phyloP scores from a whole-genome alignment of 148 eudicot species.

The Camellia lanceoleosa region DNA sequence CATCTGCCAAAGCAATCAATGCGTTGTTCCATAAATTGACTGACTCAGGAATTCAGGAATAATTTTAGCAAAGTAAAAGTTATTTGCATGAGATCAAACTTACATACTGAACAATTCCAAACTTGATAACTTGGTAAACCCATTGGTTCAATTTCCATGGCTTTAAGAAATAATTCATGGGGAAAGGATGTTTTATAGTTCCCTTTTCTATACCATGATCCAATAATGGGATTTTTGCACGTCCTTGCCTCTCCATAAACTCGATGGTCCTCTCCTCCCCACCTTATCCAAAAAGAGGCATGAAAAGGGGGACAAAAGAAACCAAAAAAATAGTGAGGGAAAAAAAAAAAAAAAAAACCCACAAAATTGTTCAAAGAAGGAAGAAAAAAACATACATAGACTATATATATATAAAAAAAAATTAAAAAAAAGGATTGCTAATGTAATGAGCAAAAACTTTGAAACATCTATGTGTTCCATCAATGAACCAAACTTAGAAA shows the following conservation, averaged over 20 bases:
- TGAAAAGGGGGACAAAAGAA: neutral
- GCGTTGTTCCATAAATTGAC: constrained; percentile 10
- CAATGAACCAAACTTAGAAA: neutral
- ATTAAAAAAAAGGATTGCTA: neutral
- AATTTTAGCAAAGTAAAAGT: constrained; percentile 12
- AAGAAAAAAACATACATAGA: neutral
- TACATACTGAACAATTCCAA: constrained; percentile 98
- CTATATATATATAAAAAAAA: neutral
- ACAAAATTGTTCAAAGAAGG: neutral
- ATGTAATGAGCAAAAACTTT: neutral
- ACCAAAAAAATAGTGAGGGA: neutral
- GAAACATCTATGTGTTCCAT: neutral
- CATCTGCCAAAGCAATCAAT: constrained; percentile 55
- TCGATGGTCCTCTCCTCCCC: constrained; percentile 90
- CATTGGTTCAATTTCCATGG: constrained; percentile 88
- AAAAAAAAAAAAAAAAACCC: neutral
- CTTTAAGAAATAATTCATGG: constrained; percentile 69
- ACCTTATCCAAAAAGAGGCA: constrained; percentile 42
- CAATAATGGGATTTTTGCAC: constrained; percentile 67
- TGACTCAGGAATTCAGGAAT: constrained; percentile 6
- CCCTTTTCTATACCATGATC: constrained; percentile 79
- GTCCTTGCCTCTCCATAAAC: constrained; percentile 93
- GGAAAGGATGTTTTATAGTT: constrained; percentile 80
- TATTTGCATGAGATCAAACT: constrained; percentile 32
- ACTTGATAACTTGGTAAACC: constrained; percentile 92